phyloP scores from a whole-genome alignment of 768 basidiomycete genomes.

The Trametes meyenii region DNA sequence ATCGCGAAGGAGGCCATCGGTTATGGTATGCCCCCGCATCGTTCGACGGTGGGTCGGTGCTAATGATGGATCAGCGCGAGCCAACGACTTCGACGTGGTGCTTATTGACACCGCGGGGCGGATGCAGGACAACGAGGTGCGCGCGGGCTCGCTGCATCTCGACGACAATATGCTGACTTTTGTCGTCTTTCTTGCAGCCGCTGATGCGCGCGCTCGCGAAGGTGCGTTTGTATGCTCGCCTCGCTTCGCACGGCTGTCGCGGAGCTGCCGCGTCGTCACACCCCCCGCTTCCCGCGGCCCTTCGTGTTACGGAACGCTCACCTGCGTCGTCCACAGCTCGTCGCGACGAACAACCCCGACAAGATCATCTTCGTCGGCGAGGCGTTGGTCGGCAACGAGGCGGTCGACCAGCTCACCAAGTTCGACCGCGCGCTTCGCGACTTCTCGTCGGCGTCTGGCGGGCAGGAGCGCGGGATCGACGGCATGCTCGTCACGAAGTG shows the following conservation, averaged over 20 bases:
- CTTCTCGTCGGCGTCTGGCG: conserved; percentile 75
- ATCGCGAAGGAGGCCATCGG: conserved; percentile 95
- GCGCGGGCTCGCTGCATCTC: conserved; percentile 18
- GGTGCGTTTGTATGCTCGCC: conserved; percentile 39
- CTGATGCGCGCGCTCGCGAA: conserved; percentile 99
- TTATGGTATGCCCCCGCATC: conserved; percentile 59
- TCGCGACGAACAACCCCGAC: conserved; percentile 92
- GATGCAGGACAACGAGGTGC: conserved; percentile 99
- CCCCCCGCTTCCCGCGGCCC: too few species aligned
- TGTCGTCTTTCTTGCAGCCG: conserved; percentile 52
- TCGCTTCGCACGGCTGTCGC: neutral
- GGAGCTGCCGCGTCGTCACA: neutral
- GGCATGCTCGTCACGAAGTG: conserved; percentile 99
- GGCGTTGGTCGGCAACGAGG: conserved; percentile 97
- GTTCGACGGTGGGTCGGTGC: neutral
- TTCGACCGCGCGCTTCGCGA: conserved; percentile 94
- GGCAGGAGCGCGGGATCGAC: conserved; percentile 89
- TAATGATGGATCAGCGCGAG: conserved; percentile 58
- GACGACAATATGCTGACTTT: neutral
- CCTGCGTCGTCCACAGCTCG: conserved; percentile 72
- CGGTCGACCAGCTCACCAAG: conserved; percentile 95
- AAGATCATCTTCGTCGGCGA: conserved; percentile 99
- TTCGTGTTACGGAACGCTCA: too few species aligned
- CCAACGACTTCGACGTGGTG: conserved; percentile 94
- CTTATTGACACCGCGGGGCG: conserved; percentile 97